These are phyloP conservation scores for Citrus reticulata DNA, from an alignment of 345 rosid species.

Conservation along the genomic window DNA sequence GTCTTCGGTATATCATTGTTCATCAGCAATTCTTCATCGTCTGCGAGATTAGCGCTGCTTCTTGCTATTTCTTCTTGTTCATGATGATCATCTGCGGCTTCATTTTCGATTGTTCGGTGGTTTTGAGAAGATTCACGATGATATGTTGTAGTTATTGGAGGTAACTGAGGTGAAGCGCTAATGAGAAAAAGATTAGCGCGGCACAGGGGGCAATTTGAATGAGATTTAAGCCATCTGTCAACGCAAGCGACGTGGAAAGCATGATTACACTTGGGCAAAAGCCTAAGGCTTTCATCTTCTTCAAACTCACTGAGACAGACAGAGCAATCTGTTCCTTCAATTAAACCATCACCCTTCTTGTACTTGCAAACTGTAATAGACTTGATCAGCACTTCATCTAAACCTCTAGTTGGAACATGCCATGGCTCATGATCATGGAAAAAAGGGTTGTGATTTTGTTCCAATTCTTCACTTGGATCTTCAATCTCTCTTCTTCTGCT, in stretches of 20 bases:
- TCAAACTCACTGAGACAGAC: conserved; percentile 86
- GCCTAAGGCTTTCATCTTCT: conserved; percentile 71
- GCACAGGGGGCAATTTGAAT: conserved; percentile 86
- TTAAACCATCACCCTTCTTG: conserved; percentile 46
- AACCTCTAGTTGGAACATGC: conserved; percentile 41
- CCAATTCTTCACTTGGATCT: conserved; percentile 26
- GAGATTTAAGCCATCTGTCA: conserved; percentile 86
- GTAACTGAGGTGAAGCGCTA: conserved; percentile 22
- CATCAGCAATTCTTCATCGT: conserved; percentile 3
- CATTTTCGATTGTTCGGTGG: conserved; percentile 9
- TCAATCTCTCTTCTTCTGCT: conserved; percentile 26
- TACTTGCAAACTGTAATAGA: conserved; percentile 65
- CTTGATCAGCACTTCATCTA: conserved; percentile 72
- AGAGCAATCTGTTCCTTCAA: conserved; percentile 72
- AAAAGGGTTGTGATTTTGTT: conserved; percentile 37
- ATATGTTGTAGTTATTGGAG: conserved; percentile 27
- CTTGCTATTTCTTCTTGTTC: conserved; percentile 19
- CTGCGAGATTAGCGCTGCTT: not conserved
- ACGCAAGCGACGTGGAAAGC: conserved; percentile 81
- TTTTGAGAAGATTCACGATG: conserved; percentile 17
- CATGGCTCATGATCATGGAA: conserved; percentile 65
- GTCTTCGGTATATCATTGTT: conserved; percentile 21
- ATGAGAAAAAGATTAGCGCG: conserved; percentile 57
- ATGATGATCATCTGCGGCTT: not conserved
- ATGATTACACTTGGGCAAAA: conserved; percentile 84